Base-by-base conservation (phyloP, 768 basidiomycete genomes). In the Sarcodon sp. region DNA sequence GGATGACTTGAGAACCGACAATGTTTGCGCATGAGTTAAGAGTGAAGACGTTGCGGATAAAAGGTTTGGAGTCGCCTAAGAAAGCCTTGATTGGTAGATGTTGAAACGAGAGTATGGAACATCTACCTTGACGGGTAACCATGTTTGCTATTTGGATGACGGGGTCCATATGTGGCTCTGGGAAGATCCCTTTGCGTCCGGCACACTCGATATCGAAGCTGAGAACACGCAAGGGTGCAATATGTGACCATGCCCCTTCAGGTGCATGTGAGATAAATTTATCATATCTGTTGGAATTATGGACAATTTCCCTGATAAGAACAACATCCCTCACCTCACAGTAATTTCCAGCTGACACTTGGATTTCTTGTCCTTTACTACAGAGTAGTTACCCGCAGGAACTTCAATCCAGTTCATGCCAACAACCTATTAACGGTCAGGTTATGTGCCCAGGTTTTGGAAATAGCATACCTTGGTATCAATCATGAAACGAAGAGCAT, bases 381-480 rank as follows among this genome's bases (percentile, higher is more conserved):
- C 59, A 10, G 69, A 69, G 59, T 96, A 99, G 54, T 79, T 79
- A 2, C 87, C 87, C 3, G 84, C 79, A 4, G 85, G 85, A 7
- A 96, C 69, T 65, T 98, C 91, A 46, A 99, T 84, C 94, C 96
- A 99, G 60, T 97, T 98, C 96, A 99, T 98, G 7, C 96, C 96
- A 44, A 93, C 83, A 32, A 99, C 81, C 88, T 92, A 53, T 1
- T 50, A 9, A 15, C 3, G 33, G 2, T 37, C 43, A 15, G 44
- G 50, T 33, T 55, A 38, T 27, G 47, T 3, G 8, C 27, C 16
- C 39, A n/a, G 6, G 44, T 5, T 10, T 18, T 13, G 31, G 31
- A 45, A 46, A 33, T 7, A 35, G 11, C 41, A 2, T 16, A 89
- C 93, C 72, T 91, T 83, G 5, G 88, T 85, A 59, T 99, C 96